Conservation (phyloP, 83 land plant species). For the Picea mariana region DNA sequence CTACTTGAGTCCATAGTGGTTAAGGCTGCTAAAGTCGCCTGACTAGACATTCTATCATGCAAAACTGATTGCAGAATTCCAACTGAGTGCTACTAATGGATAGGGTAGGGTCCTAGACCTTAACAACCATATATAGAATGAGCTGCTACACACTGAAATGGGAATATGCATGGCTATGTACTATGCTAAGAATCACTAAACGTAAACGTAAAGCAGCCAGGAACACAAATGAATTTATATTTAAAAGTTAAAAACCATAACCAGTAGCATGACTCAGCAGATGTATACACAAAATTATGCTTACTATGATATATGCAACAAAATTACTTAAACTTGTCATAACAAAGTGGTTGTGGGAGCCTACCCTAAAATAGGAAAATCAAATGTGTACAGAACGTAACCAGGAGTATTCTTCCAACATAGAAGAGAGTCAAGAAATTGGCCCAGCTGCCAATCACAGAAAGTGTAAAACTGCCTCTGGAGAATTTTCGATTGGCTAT, state of each 20-base stretch:
- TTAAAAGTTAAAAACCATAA: too few species aligned
- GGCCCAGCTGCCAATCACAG: constrained; percentile 37
- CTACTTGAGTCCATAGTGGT: not conserved
- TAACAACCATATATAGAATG: not conserved
- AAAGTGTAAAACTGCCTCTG: too few species aligned
- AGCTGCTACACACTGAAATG: not conserved
- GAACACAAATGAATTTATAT: too few species aligned
- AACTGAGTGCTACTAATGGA: not conserved
- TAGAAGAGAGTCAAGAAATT: constrained; percentile 61
- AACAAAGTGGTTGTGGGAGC: too few species aligned
- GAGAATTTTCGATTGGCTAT: too few species aligned
- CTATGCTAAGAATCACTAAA: not conserved
- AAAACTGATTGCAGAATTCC: not conserved
- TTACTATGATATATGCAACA: too few species aligned
- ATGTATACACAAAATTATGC: too few species aligned
- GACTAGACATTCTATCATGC: not conserved
- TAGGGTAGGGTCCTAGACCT: not conserved
- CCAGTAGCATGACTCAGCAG: too few species aligned
- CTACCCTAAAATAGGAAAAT: too few species aligned
- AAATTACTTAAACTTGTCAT: too few species aligned
- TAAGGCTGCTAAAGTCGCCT: not conserved
- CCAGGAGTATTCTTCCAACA: constrained; percentile 23
- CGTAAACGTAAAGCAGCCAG: too few species aligned
- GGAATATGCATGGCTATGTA: not conserved
- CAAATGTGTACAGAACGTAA: not conserved